Evolutionary conservation across 768 basidiomycete genomes (phyloP), one percentile per base, ranked within the genome.

Genomic region (Tricholoma matsutake): DNA sequence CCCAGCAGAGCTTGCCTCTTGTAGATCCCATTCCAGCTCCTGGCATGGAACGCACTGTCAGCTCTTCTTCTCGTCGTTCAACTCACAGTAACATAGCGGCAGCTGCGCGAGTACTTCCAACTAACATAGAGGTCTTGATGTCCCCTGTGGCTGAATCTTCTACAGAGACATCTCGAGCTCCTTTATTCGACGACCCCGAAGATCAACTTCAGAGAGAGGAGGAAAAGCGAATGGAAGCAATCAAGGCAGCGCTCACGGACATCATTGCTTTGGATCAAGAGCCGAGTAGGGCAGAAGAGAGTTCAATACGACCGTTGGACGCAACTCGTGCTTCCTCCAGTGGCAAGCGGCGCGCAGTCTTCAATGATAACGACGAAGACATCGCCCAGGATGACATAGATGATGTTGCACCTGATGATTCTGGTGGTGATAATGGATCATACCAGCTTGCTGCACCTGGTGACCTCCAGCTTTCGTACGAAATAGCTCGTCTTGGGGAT

Each of bases 241-340:
- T 98, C 18, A 94, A 95, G 67, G 95, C 95, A 7, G 97, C 97
- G 4, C 78, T 99, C 63, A 95, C 92, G 9, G 93, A 96, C 70
- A 98, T 99, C 71, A 95, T 99, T 68, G 93, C 94, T 2, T 79
- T 89, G 41, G 92, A 96, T 63, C 81, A 87, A 39, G 81, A 84
- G 57, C 73, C 73, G 57, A 61, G 63, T n/a, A 69, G 73, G 20
- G 37, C 29, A 18, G 39, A 41, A 16, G 34, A 32, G 0, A 59
- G 25, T 51, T 61, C 64, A 35, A 52, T 59, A 39, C 37, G 52
- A 41, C 22, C 60, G 14, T 60, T 60, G 1, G 58, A 60, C 43
- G 20, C 55, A 55, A 31, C 61, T 25, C 34, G 25, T 1, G 32
- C 53, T 43, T 31, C 59, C 22, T 60, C 64, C 45, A 61, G 31